Percentiles rank a stretch among this genome's conserved stretches.
Conservation (phyloP, 106 monocot genomes). For the Apostasia shenzhenica region DNA sequence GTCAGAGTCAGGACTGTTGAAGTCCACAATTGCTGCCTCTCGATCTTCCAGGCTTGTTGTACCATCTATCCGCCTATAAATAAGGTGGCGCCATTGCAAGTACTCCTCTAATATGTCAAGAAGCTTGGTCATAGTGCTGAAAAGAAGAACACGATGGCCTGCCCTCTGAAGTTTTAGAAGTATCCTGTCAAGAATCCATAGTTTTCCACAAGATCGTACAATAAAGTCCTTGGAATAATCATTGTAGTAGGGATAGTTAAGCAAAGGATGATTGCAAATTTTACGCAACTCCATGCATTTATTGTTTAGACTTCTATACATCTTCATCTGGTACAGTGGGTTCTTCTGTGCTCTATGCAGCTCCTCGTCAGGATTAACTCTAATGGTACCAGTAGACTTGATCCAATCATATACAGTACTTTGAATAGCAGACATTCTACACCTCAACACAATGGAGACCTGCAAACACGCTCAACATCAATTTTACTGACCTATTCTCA, state of each 20-base stretch:
- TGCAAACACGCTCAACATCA: conserved; percentile 18
- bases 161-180: conserved; percentile 92
- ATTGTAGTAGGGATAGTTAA: conserved; percentile 77
- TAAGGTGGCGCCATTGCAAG: conserved; percentile 78
- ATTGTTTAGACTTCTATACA: conserved; percentile 84
- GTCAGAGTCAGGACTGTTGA: conserved; percentile 67
- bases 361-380: conserved; percentile 96
- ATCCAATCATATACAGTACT: conserved; percentile 97
- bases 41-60: conserved; percentile 91
- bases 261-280: conserved; percentile 89
- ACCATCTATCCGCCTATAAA: conserved; percentile 91
- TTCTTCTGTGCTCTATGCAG: conserved; percentile 53
- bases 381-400: conserved; percentile 91
- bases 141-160: conserved; percentile 94
- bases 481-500: neutral
- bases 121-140: conserved; percentile 99
- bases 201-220: conserved; percentile 89
- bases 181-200: conserved; percentile 95
- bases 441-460: conserved; percentile 85
- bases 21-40: conserved; percentile 90
- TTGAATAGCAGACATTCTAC: conserved; percentile 94
- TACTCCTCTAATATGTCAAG: conserved; percentile 97
- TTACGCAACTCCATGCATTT: conserved; percentile 98
- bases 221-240: conserved; percentile 78
- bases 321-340: conserved; percentile 76